These are phyloP conservation scores for Nyctanthes arbortristis DNA, from an alignment of 257 asterid species.

Conservation along the genomic window DNA sequence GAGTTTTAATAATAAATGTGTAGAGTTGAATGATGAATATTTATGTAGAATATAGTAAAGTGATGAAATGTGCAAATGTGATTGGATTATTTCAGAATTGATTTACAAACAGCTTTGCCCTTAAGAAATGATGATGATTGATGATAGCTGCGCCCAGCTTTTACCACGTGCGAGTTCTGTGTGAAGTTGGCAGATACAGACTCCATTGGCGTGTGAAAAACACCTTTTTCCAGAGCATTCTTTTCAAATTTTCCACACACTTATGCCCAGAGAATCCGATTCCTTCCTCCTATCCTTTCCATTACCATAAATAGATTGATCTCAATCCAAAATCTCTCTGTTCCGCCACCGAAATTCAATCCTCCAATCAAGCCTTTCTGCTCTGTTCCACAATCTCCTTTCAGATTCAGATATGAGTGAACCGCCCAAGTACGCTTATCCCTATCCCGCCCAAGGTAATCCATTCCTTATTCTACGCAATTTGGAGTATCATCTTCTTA, in stretches of 20 bases:
- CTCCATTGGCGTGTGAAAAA: neutral
- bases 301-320: neutral
- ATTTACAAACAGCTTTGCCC: too few species aligned
- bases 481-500: too few species aligned
- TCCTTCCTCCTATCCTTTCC: constrained; percentile 3
- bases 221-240: constrained; percentile 28
- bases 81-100: too few species aligned
- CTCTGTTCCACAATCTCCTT: neutral
- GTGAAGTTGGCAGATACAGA: neutral
- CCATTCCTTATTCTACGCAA: neutral
- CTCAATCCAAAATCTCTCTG: neutral
- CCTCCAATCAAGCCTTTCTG: neutral
- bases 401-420: constrained; percentile 41
- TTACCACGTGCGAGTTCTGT: neutral
- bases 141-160: neutral
- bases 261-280: constrained; percentile 27
- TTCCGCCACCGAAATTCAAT: neutral
- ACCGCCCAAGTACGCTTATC: constrained; percentile 62
- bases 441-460: constrained; percentile 70
- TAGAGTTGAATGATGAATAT: too few species aligned
- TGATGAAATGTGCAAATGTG: too few species aligned
- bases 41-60: too few species aligned
- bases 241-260: neutral
- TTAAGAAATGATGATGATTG: too few species aligned
- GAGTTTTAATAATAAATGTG: too few species aligned